A percentile compares a stretch with the other conserved stretches of the same genome.
Conservation (phyloP, 163 green algal species). For the Smithsoniella earleae region DNA sequence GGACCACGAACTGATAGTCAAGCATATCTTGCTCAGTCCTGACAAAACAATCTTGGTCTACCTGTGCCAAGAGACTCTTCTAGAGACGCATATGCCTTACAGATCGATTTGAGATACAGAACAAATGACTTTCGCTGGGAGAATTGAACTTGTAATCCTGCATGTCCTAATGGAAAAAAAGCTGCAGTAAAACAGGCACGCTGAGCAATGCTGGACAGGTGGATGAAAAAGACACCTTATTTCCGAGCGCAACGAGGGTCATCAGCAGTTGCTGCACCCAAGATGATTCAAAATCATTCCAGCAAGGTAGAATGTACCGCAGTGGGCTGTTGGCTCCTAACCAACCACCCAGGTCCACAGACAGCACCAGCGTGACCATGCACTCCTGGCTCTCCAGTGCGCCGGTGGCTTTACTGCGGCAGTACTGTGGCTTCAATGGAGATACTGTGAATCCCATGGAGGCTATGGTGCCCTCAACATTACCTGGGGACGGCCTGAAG, state of each 20-base stretch:
- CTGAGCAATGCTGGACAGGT: too few relatives aligned
- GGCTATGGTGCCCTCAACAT: conserved; percentile 17
- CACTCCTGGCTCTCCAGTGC: conserved; percentile 7
- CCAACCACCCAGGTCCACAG: conserved; percentile 11
- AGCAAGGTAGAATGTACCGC: conserved; percentile 6
- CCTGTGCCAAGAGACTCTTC: too few relatives aligned
- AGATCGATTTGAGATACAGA: too few relatives aligned
- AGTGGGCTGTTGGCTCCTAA: background rate
- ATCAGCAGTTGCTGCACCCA: conserved; percentile 4
- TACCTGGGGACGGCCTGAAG: background rate
- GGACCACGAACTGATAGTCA: too few relatives aligned
- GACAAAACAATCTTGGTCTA: conserved; percentile 27
- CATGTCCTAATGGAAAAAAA: too few relatives aligned
- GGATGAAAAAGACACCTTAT: too few relatives aligned
- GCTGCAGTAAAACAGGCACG: too few relatives aligned
- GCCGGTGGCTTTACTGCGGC: background rate
- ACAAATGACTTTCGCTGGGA: too few relatives aligned
- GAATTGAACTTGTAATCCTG: too few relatives aligned
- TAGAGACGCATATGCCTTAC: too few relatives aligned
- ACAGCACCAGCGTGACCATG: conserved; percentile 21
- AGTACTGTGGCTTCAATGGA: conserved; percentile 9
- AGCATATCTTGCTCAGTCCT: conserved; percentile 3
- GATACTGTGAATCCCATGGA: conserved; percentile 26
- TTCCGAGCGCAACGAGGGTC: conserved; percentile 6
- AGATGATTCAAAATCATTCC: background rate